Evolutionary conservation across 108 stramenopile genomes (phyloP), one percentile per base, ranked within the genome.

Genomic region (Nitzschia palea): DNA sequence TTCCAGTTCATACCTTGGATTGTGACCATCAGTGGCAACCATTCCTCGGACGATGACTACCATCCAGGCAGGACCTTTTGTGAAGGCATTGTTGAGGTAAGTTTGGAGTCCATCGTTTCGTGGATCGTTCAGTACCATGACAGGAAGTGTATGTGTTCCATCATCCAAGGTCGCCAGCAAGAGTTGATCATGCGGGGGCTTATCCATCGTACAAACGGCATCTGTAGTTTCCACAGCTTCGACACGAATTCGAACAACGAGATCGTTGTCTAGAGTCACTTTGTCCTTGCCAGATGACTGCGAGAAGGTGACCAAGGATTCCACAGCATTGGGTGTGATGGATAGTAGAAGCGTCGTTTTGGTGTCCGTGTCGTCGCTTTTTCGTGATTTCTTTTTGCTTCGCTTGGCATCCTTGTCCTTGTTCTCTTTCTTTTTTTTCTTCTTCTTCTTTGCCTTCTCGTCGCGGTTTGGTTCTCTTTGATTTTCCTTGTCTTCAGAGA

Each of bases 241-340:
- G 29, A 67, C 2, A 27, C 55, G 52, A 0, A 65, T 50, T 6
- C 53, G 52, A 14, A 56, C 30, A 5, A 65, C 33, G 2, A 65
- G 23, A 27, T 56, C 54, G 18, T 9, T 20, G 17, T 52, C 29
- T 4, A 26, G 28, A 29, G 23, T 28, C 4, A n/a, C 17, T 4
- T 63, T 23, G 44, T 65, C 33, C 20, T 52, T 53, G 32, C 51
- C 32, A 2, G 27, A 20, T 4, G 26, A 65, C 20, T 26, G 50
- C 2, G 52, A 53, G 12, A 44, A 35, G 6, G 2, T 55, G 12
- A 56, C 40, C 25, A 67, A 26, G 9, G 4, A 6, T 30, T 56
- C 54, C 4, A 67, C n/a, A n/a, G 54, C 66, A 43, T 67, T 67
- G 27, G 25, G 40, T 14, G 66, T 67, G 50, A 65, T 40, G 6